phyloP scores from a whole-genome alignment of 352 stramenopile genomes.

The Phytophthora macrochlamydospora region DNA sequence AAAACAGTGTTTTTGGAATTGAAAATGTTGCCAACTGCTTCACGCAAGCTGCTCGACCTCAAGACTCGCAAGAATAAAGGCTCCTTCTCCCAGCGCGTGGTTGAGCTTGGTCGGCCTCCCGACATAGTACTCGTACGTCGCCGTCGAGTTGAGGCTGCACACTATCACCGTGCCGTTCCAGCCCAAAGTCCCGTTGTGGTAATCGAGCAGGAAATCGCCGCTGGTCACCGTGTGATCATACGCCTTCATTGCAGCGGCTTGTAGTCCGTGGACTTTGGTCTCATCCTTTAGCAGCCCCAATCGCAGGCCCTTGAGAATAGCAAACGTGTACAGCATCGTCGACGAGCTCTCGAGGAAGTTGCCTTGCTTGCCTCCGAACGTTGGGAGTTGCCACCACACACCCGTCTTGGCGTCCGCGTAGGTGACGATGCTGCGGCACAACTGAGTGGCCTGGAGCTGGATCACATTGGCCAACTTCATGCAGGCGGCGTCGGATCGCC shows the following conservation, averaged over 20 bases:
- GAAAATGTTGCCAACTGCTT: too few relatives aligned
- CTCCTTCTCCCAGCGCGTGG: slow-evolving; percentile 14
- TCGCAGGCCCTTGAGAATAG: slow-evolving; percentile 34
- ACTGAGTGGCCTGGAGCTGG: slow-evolving; percentile 19
- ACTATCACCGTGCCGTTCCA: slow-evolving; percentile 34
- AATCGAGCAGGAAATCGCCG: slow-evolving; percentile 22
- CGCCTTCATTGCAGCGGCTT: slow-evolving; percentile 16
- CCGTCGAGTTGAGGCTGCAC: slow-evolving; percentile 35
- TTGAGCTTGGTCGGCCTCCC: slow-evolving; percentile 25
- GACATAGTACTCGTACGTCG: slow-evolving; percentile 35
- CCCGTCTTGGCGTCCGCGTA: slow-evolving; percentile 25
- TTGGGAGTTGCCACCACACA: slow-evolving; percentile 34
- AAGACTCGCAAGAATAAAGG: neutral
- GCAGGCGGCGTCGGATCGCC: slow-evolving; percentile 11
- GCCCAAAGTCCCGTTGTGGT: slow-evolving; percentile 20
- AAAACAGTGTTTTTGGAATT: slow-evolving; percentile 1
- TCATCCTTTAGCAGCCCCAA: slow-evolving; percentile 32
- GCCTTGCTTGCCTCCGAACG: slow-evolving; percentile 20
- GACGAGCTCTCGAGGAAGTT: slow-evolving; percentile 40
- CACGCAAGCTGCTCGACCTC: slow-evolving; percentile 4
- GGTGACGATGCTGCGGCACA: slow-evolving; percentile 22
- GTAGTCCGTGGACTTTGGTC: neutral
- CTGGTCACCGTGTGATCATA: slow-evolving; percentile 30
- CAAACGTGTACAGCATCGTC: slow-evolving; percentile 37
- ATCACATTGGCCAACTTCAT: slow-evolving; percentile 11